Conservation (phyloP, 2,329 filamentous ascomycete species). For the Chrysosporium keratinophilum region DNA sequence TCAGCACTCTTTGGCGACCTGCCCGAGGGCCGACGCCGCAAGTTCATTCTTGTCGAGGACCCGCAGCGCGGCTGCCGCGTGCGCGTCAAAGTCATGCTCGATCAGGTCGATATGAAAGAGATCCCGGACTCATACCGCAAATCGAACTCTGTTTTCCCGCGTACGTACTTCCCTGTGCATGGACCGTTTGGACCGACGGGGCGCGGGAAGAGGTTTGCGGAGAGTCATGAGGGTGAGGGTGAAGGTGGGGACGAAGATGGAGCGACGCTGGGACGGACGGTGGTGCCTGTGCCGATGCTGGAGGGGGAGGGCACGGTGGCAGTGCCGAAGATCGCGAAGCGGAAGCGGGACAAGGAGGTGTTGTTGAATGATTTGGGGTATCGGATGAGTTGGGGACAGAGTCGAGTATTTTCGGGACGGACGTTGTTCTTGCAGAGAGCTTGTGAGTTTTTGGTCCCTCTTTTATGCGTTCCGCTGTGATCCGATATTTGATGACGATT, state of each 20-base stretch:
- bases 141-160: constrained; percentile 77
- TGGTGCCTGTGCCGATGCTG: constrained; percentile 50
- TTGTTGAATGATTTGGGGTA: constrained; percentile 86
- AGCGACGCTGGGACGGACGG: constrained; percentile 33
- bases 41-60: constrained; percentile 94
- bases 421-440: constrained; percentile 85
- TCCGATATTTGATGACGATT: constrained; percentile 10
- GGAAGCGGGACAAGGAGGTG: constrained; percentile 68
- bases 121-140: constrained; percentile 93
- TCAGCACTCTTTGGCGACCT: constrained; percentile 75
- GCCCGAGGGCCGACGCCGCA: constrained; percentile 81
- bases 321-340: constrained; percentile 62
- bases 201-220: constrained; percentile 62
- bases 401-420: constrained; percentile 75
- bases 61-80: constrained; percentile 68
- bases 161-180: constrained; percentile 83
- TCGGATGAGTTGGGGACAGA: constrained; percentile 94
- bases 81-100: constrained; percentile 83
- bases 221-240: constrained; percentile 25
- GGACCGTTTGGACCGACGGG: constrained; percentile 62
- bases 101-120: constrained; percentile 85
- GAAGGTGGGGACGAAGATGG: constrained; percentile 22
- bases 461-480: neutral
- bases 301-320: constrained; percentile 68
- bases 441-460: constrained; percentile 55